phyloP scores from a whole-genome alignment of 192 early-diverging fungal genomes.

The Oehlia diaphana region DNA sequence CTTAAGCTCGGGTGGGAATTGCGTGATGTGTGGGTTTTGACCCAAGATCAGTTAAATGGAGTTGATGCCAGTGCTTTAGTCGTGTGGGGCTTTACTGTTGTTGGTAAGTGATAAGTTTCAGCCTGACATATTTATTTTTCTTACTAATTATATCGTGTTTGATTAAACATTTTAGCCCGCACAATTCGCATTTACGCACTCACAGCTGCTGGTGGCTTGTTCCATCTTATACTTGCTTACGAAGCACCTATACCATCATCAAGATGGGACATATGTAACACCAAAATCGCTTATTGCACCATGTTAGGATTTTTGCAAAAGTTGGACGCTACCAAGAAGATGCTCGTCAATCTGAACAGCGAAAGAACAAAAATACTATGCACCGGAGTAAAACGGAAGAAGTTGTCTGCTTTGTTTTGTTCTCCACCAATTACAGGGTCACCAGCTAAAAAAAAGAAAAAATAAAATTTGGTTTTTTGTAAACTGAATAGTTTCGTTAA shows the following conservation, averaged over 20 bases:
- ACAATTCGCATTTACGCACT: slow-evolving; percentile 9
- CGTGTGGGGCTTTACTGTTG: slow-evolving; percentile 25
- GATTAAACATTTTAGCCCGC: not conserved
- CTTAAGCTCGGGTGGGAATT: slow-evolving; percentile 26
- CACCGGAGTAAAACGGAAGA: too few species aligned
- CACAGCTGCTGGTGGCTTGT: slow-evolving; percentile 14
- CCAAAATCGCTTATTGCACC: too few species aligned
- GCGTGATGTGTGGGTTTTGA: slow-evolving; percentile 16
- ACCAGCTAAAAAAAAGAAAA: too few species aligned
- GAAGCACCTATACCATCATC: slow-evolving; percentile 23
- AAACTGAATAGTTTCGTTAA: too few species aligned
- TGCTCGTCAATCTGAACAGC: too few species aligned
- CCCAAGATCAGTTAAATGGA: slow-evolving; percentile 18
- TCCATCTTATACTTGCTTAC: slow-evolving; percentile 23
- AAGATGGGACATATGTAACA: too few species aligned
- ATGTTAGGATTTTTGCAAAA: too few species aligned
- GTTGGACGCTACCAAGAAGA: too few species aligned
- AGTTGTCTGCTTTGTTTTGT: too few species aligned
- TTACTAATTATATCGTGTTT: not conserved
- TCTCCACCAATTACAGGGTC: too few species aligned
- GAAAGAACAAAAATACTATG: too few species aligned
- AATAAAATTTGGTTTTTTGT: too few species aligned
- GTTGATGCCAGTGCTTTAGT: slow-evolving; percentile 4
- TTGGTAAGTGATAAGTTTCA: slow-evolving; percentile 28
- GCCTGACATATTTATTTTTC: not conserved